phyloP scores from a whole-genome alignment of 441 rosid species.

The Corymbia citriodora region DNA sequence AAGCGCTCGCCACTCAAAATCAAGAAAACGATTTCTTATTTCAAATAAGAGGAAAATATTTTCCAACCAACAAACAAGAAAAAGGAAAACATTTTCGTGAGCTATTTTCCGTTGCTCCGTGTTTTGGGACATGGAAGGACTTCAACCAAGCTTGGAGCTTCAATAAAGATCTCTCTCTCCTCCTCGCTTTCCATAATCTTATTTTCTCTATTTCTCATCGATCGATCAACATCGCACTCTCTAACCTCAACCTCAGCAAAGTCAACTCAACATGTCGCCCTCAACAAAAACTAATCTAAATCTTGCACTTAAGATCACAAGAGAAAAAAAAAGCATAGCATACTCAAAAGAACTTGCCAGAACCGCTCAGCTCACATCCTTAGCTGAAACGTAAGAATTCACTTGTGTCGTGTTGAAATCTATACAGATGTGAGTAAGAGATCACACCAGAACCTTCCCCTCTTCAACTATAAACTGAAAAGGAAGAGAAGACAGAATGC shows the following conservation, averaged over 20 bases:
- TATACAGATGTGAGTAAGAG: not conserved
- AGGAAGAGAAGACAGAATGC: not conserved
- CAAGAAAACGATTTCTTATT: too few relatives aligned
- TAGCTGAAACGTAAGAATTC: not conserved
- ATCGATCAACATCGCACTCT: not conserved
- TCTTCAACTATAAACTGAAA: not conserved
- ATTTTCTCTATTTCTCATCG: too few relatives aligned
- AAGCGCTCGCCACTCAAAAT: too few relatives aligned
- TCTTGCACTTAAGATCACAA: not conserved
- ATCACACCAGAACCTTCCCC: not conserved
- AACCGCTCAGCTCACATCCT: accelerated
- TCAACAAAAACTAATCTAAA: not conserved
- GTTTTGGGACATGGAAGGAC: too few relatives aligned
- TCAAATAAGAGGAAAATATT: too few relatives aligned
- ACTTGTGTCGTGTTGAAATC: not conserved
- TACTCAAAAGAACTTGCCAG: not conserved
- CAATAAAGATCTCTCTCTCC: too few relatives aligned
- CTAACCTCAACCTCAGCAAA: not conserved
- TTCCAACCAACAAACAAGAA: too few relatives aligned
- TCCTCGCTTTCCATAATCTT: not conserved
- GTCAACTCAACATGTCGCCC: not conserved
- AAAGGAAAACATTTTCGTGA: too few relatives aligned
- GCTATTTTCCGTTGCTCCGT: not conserved
- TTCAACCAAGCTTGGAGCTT: not conserved
- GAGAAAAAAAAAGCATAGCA: accelerated